phyloP scores from a whole-genome alignment of 371 early-diverging fungal species.

The Rhizomucor miehei region DNA sequence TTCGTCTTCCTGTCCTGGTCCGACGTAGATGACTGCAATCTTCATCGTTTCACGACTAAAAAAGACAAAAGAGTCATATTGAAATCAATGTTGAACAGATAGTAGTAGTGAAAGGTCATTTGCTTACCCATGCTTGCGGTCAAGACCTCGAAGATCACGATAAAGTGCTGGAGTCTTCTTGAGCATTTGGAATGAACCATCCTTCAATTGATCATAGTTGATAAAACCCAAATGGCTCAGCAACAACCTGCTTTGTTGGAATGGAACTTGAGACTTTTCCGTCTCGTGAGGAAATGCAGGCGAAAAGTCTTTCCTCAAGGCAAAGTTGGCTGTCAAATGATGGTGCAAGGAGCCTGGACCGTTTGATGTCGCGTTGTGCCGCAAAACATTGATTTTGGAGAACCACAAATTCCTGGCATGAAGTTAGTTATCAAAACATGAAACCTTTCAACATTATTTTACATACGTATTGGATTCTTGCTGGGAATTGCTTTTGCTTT shows the following conservation, averaged over 20 bases:
- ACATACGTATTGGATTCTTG: slow-evolving; percentile 39
- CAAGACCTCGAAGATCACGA: slow-evolving; percentile 75
- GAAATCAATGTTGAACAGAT: no score
- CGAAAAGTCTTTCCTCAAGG: slow-evolving; percentile 56
- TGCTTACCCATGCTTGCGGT: slow-evolving; percentile 71
- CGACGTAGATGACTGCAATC: slow-evolving; percentile 90
- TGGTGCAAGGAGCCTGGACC: slow-evolving; percentile 26
- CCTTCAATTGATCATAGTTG: slow-evolving; percentile 69
- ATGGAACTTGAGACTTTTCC: slow-evolving; percentile 55
- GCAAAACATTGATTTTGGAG: slow-evolving; percentile 45
- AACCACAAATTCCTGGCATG: slow-evolving; percentile 36
- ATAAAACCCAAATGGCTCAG: slow-evolving; percentile 76
- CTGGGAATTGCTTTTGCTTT: slow-evolving; percentile 38
- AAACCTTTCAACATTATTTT: neutral
- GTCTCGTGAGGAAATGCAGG: slow-evolving; percentile 51
- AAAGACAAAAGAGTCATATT: no score
- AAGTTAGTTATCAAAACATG: slow-evolving; percentile 11
- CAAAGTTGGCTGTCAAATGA: slow-evolving; percentile 43
- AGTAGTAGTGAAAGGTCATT: no score
- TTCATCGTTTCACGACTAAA: slow-evolving; percentile 82
- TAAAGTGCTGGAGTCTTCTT: slow-evolving; percentile 63
- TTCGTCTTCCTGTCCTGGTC: slow-evolving; percentile 86
- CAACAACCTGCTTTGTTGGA: slow-evolving; percentile 64
- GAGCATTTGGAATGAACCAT: slow-evolving; percentile 67
- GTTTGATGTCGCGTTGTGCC: slow-evolving; percentile 21